Conservation (phyloP, 306 rosid species). For the Rubus parviflorus region DNA sequence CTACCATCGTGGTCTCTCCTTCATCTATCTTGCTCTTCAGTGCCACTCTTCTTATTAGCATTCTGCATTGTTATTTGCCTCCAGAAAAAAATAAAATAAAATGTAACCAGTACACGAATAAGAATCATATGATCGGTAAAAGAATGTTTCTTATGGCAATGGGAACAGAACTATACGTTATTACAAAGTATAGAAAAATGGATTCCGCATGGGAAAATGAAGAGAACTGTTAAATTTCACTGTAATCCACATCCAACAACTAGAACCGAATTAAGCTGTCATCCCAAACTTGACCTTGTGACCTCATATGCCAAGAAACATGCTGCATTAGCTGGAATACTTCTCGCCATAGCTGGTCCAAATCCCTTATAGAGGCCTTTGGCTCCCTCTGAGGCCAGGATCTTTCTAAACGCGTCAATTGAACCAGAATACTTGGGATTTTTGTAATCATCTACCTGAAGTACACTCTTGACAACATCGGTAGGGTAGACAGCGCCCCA, state of each 20-base stretch:
- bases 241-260: slow-evolving; percentile 8
- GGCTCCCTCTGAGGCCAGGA: slow-evolving; percentile 64
- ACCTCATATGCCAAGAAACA: slow-evolving; percentile 96
- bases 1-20: no score
- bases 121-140: slow-evolving; percentile 11
- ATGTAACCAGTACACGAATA: background rate
- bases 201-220: background rate
- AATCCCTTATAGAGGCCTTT: slow-evolving; percentile 93
- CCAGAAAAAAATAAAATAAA: background rate
- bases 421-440: slow-evolving; percentile 83
- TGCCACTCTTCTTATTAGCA: no score
- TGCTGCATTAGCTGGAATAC: slow-evolving; percentile 94
- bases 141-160: slow-evolving; percentile 9
- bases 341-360: slow-evolving; percentile 90
- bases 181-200: background rate
- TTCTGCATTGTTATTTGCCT: no score
- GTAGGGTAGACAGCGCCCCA: slow-evolving; percentile 85
- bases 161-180: slow-evolving; percentile 11
- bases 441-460: slow-evolving; percentile 86
- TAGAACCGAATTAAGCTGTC: slow-evolving; percentile 21
- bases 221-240: slow-evolving; percentile 8
- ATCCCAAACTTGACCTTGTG: slow-evolving; percentile 77
- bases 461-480: slow-evolving; percentile 87
- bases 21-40: no score
- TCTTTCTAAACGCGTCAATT: slow-evolving; percentile 72